Conservation (phyloP, 1,284 basidiomycete genomes). For the Entoloma clypeatum region DNA sequence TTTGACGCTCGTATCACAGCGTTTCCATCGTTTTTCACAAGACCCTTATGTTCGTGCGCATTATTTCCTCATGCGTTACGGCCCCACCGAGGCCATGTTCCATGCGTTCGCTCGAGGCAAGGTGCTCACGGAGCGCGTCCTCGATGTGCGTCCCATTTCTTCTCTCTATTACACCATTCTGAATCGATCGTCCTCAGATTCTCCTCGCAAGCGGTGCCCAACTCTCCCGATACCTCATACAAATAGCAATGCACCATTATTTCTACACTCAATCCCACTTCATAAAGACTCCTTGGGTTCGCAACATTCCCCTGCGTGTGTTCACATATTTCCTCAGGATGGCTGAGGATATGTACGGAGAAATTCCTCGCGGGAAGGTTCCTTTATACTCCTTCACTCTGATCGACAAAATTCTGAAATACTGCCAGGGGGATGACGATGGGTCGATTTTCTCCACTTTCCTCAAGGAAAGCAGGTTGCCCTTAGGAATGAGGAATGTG, state of each 20-base stretch:
- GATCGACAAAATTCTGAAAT: conserved; percentile 13
- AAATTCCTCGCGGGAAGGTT: conserved; percentile 62
- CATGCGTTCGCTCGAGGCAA: conserved; percentile 66
- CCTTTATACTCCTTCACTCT: conserved; percentile 12
- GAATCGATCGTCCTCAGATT: conserved; percentile 42
- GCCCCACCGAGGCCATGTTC: conserved; percentile 62
- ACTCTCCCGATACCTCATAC: conserved; percentile 70
- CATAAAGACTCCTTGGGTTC: conserved; percentile 68
- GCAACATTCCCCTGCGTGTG: conserved; percentile 53
- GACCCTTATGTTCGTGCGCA: conserved; percentile 71
- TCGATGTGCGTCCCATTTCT: conserved; percentile 53
- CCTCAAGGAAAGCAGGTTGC: conserved; percentile 62
- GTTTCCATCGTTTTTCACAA: conserved; percentile 58
- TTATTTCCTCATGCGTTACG: conserved; percentile 72
- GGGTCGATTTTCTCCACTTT: conserved; percentile 59
- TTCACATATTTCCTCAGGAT: conserved; percentile 61
- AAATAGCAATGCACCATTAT: conserved; percentile 72
- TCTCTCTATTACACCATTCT: conserved; percentile 15
- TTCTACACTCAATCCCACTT: conserved; percentile 68
- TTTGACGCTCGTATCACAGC: conserved; percentile 53
- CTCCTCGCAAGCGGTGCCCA: conserved; percentile 69
- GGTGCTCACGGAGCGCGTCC: conserved; percentile 57
- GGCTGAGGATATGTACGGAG: conserved; percentile 53
- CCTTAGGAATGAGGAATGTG: conserved; percentile 47
- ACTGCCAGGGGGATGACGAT: conserved; percentile 58